Evolutionary conservation across 2,329 filamentous ascomycete genomes (phyloP).

Genomic region (Alternaria infectoria): DNA sequence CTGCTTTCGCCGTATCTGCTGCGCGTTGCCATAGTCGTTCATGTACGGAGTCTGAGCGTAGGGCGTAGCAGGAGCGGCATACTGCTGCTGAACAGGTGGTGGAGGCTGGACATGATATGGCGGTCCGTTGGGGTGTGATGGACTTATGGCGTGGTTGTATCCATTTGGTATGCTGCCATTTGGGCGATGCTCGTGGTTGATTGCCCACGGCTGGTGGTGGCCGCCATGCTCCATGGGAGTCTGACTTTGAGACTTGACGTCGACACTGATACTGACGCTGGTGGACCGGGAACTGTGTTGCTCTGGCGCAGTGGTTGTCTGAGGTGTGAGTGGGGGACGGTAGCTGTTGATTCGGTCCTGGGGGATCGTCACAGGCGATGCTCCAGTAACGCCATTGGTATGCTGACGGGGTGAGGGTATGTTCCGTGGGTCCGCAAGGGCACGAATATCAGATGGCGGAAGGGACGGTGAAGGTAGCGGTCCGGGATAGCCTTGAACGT

Average conservation of each 20-base stretch:
- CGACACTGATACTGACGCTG: slow-evolving; percentile 34
- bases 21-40: slow-evolving; percentile 33
- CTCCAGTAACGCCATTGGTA: slow-evolving; percentile 42
- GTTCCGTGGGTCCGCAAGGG: slow-evolving; percentile 42
- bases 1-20: slow-evolving; percentile 43
- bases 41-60: slow-evolving; percentile 40
- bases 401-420: slow-evolving; percentile 44
- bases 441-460: slow-evolving; percentile 42
- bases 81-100: slow-evolving; percentile 37
- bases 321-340: slow-evolving; percentile 40
- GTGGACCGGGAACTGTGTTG: slow-evolving; percentile 29
- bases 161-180: slow-evolving; percentile 43
- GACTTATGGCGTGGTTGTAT: slow-evolving; percentile 40
- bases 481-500: slow-evolving; percentile 27
- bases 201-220: slow-evolving; percentile 40
- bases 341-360: slow-evolving; percentile 45
- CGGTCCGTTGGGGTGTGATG: slow-evolving; percentile 36
- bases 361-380: slow-evolving; percentile 39
- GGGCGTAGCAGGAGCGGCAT: slow-evolving; percentile 33
- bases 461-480: slow-evolving; percentile 41
- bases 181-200: slow-evolving; percentile 41
- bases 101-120: slow-evolving; percentile 40
- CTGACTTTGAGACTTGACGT: slow-evolving; percentile 36
- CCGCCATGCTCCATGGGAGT: slow-evolving; percentile 46
- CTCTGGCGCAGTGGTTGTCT: slow-evolving; percentile 31